Base-by-base conservation (phyloP, 2,329 filamentous ascomycete species). In the Fusarium sp. region DNA sequence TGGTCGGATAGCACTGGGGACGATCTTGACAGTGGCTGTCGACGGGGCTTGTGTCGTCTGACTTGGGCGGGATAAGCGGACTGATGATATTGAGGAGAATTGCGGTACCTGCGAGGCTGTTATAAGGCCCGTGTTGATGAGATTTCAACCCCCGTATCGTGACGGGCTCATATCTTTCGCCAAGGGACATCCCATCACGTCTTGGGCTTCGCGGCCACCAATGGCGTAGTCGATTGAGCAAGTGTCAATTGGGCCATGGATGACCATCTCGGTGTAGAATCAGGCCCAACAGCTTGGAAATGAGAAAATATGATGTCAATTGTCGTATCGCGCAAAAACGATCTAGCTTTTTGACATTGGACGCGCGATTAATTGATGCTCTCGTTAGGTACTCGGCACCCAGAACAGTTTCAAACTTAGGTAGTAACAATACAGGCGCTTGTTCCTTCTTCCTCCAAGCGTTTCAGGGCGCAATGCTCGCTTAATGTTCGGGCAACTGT, bases 401-500 rank as follows among this genome's bases (percentile, higher is more conserved):
- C 33, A 37, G n/a, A 13, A 17, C 49, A 24, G 30, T 53, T 53
- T 37, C 33, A 24, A 24, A 24, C 24, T 24, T 24, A 24, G 24
- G 24, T 24, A 24, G 24, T 6, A 24, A 24, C 24, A 37, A 37
- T 37, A 37, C 33, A 53, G 41, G 50, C 47, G 39, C 65, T 68
- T 40, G 44, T 26, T 53, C 53, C 30, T 28, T 20, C 44, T 51
- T 32, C 55, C 39, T 55, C 37, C 17, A 53, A 39, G 39, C 40
- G 56, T 67, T 62, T 63, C 66, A 67, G 52, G 65, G 60, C 40
- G 66, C 54, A 24, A 39, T 19, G 56, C 19, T 68, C 65, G 65
- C 65, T 59, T 68, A 69, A 69, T 43, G 30, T 45, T 43, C 52
- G 52, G 61, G 44, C 48, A 49, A 65, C 55, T 52, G 41, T 59